These are phyloP conservation scores for Ensete ventricosum DNA, from an alignment of 176 grass and related monocot genomes.

Conservation along the genomic window DNA sequence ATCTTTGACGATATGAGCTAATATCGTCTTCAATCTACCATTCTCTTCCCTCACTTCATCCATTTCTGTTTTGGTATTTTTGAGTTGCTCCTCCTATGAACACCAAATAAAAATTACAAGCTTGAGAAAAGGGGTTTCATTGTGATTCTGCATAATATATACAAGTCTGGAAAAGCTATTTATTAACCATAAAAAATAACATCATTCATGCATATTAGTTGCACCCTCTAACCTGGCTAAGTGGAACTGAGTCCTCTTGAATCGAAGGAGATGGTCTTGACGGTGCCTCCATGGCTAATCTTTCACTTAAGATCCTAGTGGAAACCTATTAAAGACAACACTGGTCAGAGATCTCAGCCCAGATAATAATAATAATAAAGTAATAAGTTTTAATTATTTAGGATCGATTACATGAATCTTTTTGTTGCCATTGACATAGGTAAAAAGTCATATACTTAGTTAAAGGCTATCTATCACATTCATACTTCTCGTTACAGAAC, in stretches of 20 bases:
- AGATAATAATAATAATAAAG: too few species aligned
- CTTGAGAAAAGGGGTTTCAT: too few species aligned
- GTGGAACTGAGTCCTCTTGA: neutral
- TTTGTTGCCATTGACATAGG: too few species aligned
- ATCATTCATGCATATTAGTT: neutral
- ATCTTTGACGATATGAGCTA: conserved; percentile 21
- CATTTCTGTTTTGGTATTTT: conserved; percentile 24
- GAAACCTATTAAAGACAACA: neutral
- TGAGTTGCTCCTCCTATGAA: conserved; percentile 20
- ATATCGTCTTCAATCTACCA: conserved; percentile 23
- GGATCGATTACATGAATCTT: too few species aligned
- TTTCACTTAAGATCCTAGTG: neutral
- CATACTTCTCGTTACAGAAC: too few species aligned
- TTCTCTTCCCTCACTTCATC: conserved; percentile 27
- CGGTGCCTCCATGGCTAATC: neutral
- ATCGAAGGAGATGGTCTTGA: neutral
- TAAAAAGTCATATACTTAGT: too few species aligned
- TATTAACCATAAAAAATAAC: neutral
- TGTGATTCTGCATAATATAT: too few species aligned
- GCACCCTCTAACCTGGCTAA: neutral
- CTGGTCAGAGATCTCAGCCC: too few species aligned
- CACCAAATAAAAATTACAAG: too few species aligned
- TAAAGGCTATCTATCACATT: too few species aligned
- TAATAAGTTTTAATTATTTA: too few species aligned
- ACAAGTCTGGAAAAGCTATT: neutral